Base-by-base conservation (phyloP, 345 rosid species). In the Lepidium didymum region DNA sequence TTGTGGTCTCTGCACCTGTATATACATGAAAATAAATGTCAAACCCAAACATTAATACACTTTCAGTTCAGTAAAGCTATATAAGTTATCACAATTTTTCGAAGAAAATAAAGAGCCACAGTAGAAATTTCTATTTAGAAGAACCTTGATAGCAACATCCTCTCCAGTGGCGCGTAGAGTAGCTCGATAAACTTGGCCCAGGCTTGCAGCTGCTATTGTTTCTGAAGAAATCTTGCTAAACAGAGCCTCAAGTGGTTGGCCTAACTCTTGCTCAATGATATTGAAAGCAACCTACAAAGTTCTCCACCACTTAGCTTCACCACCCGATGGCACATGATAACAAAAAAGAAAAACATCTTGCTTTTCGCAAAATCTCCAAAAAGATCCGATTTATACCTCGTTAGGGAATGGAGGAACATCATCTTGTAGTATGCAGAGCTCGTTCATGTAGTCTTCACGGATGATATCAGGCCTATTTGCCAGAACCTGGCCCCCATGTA, bases 171-270 rank as follows among this genome's bases (percentile, higher is more conserved):
- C 81, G 49, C 84, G 82, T 67, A 93, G 81, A 57, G 98, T 93
- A 78, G 98, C 98, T 69, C 97, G 82, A 73, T 93, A 93, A 77
- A 93, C 98, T 84, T 93, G 94, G 55, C 98, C 98, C 77, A 90
- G 81, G 70, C 98, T 90, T 37, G 98, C 98, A 68, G 98, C 98
- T 33, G 98, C 98, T 64, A 93, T 93, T 3, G 98, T 93, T 45
- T 42, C 77, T 10, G 96, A 69, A 12, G 96, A 87, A 79, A 93
- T 93, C 79, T 90, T 82, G 81, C 87, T 85, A 79, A 93, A 93
- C 10, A 93, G 56, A 12, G 86, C 84, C 80, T 93, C 98, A 52
- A 93, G 88, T 37, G 98, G 96, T 72, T 69, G 87, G 54, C 96
- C 92, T 78, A 88, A 68, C 77, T 93, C 98, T 81, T 93, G 96